Evolutionary conservation across 2,329 filamentous ascomycete genomes (phyloP).

Genomic region (Sclerotinia sclerotiorum): DNA sequence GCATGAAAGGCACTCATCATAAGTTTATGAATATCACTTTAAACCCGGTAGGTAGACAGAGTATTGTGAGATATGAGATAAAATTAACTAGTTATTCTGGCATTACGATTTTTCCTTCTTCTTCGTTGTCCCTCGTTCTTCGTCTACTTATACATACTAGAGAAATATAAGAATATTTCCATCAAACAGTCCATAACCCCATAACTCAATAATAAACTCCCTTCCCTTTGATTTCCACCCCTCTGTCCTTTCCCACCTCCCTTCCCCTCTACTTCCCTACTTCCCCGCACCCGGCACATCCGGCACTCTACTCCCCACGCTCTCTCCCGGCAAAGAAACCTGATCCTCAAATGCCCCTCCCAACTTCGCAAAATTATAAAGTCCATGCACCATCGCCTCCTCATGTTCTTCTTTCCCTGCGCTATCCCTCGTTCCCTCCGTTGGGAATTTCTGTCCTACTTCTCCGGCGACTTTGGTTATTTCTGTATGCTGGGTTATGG

Average conservation of each 20-base stretch:
- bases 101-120: too few relatives aligned
- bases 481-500: background rate
- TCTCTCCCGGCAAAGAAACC: conserved; percentile 30
- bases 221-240: background rate
- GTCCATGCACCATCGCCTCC: conserved; percentile 27
- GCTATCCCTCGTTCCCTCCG: conserved; percentile 22
- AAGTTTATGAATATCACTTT: too few relatives aligned
- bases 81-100: too few relatives aligned
- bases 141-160: too few relatives aligned
- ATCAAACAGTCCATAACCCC: too few relatives aligned
- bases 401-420: conserved; percentile 22
- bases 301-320: conserved; percentile 16
- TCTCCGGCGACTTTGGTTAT: conserved; percentile 11
- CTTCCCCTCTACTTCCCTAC: background rate
- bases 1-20: too few relatives aligned
- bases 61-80: too few relatives aligned
- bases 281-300: background rate
- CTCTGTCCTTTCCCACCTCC: rapidly evolving
- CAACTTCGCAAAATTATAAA: conserved; percentile 33
- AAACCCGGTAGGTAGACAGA: too few relatives aligned
- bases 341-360: conserved; percentile 31
- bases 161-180: too few relatives aligned
- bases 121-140: too few relatives aligned
- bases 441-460: conserved; percentile 31
- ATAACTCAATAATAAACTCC: background rate